phyloP scores from a whole-genome alignment of 306 rosid species.

The Quercus parvula region DNA sequence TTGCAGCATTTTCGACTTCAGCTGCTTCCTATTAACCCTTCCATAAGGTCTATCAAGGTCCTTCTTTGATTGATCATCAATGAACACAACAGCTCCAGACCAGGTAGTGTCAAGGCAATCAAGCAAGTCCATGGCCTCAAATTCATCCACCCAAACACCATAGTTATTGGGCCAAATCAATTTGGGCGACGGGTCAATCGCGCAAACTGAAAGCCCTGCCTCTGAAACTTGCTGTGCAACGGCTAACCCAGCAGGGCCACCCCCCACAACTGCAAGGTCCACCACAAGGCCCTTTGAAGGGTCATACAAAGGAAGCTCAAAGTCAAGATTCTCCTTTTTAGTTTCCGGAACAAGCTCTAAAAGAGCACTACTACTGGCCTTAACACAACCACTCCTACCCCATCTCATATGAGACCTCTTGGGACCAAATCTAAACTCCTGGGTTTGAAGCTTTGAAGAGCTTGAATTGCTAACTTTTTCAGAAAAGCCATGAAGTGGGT shows the following conservation, averaged over 20 bases:
- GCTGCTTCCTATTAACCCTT: constrained; percentile 87
- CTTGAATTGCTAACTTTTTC: constrained; percentile 51
- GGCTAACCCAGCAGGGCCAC: constrained; percentile 97
- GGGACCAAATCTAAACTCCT: constrained; percentile 58
- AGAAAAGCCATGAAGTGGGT: constrained; percentile 73
- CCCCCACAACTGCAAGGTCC: constrained; percentile 95
- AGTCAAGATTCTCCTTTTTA: constrained; percentile 80
- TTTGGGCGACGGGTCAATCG: constrained; percentile 83
- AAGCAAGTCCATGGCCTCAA: constrained; percentile 91
- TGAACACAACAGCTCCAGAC: constrained; percentile 89
- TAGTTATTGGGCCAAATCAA: constrained; percentile 97
- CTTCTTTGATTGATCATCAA: constrained; percentile 59
- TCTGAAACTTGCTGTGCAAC: constrained; percentile 98
- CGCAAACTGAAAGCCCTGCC: constrained; percentile 91
- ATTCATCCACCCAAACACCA: constrained; percentile 99
- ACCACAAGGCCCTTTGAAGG: constrained; percentile 70
- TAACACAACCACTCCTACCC: constrained; percentile 41
- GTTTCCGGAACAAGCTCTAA: constrained; percentile 93
- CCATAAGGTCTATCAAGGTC: constrained; percentile 86
- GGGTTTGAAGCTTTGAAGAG: constrained; percentile 48
- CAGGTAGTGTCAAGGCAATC: constrained; percentile 97
- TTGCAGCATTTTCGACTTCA: constrained; percentile 90
- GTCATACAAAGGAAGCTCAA: constrained; percentile 89
- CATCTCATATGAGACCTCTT: constrained; percentile 42
- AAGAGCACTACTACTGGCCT: constrained; percentile 64